These are phyloP conservation scores for Picochlorum costavermella DNA, from an alignment of 139 green algal species.

Conservation along the genomic window DNA sequence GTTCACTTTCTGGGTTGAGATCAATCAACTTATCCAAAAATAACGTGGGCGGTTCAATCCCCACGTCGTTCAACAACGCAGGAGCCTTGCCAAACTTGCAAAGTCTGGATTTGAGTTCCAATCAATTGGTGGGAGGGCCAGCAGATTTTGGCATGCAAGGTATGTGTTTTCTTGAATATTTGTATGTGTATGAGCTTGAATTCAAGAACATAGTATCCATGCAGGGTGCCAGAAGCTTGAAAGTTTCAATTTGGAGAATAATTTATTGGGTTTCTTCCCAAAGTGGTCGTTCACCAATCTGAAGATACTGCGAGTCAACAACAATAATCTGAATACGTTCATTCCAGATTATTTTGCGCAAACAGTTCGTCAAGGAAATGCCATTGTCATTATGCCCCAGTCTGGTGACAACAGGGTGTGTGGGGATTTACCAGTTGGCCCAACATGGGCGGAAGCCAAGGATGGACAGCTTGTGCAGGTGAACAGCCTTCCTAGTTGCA, in stretches of 20 bases:
- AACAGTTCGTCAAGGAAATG: not conserved
- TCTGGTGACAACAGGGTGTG: conserved; percentile 3
- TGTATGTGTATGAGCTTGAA: not conserved
- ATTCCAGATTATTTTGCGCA: not conserved
- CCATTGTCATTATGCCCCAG: conserved; percentile 19
- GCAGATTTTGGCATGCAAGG: not conserved
- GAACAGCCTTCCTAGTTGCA: not conserved
- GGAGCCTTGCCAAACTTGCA: conserved; percentile 7
- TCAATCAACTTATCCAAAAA: conserved; percentile 7
- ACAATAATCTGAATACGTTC: not conserved
- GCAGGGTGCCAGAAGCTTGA: not conserved
- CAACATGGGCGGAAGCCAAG: not conserved
- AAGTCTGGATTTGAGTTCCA: conserved; percentile 4
- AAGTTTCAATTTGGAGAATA: not conserved
- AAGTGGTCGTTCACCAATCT: conserved; percentile 9
- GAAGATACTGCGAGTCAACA: not conserved
- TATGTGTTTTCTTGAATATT: not conserved
- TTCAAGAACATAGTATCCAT: too few species aligned
- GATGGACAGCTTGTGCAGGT: not conserved
- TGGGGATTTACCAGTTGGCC: conserved; percentile 7
- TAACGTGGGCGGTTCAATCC: conserved; percentile 3
- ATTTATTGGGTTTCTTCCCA: conserved; percentile 2
- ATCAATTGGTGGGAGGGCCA: not conserved
- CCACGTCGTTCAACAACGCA: not conserved
- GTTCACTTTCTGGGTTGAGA: not conserved